Percentiles rank a stretch among this genome's conserved stretches.
Conservation (phyloP, 2,329 filamentous ascomycete species). For the Aspergillus costaricaensis region DNA sequence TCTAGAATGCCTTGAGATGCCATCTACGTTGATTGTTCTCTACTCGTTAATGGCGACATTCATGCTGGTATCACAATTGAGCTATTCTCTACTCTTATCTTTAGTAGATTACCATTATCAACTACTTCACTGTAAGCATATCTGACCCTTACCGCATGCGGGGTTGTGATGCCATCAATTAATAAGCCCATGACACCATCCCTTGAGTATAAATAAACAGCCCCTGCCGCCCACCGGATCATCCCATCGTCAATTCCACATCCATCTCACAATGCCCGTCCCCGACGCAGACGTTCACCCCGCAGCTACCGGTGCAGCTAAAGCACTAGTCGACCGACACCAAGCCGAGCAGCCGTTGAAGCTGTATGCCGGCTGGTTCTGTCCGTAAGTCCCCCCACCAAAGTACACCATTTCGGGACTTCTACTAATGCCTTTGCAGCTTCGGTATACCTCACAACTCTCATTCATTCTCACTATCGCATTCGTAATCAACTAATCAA, state of each 20-base stretch:
- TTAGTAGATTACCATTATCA: neutral
- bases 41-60: neutral
- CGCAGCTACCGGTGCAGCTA: slow-evolving; percentile 49
- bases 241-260: slow-evolving; percentile 12
- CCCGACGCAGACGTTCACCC: slow-evolving; percentile 47
- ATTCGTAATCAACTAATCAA: slow-evolving; percentile 11
- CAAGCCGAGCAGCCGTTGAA: slow-evolving; percentile 49
- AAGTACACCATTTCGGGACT: neutral
- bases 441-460: slow-evolving; percentile 31
- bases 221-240: neutral
- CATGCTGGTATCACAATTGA: neutral
- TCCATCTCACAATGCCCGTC: slow-evolving; percentile 7
- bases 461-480: neutral
- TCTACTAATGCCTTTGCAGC: slow-evolving; percentile 23
- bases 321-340: slow-evolving; percentile 38
- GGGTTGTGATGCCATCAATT: slow-evolving; percentile 3
- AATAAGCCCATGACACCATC: slow-evolving; percentile 17
- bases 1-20: neutral
- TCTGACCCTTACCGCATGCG: neutral
- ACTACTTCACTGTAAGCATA: neutral
- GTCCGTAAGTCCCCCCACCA: slow-evolving; percentile 43
- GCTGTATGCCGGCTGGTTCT: slow-evolving; percentile 77
- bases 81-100: neutral
- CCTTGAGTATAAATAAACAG: neutral
- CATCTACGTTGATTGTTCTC: neutral